These are phyloP conservation scores for Pseudogymnoascus sp. DNA, from an alignment of 2,329 filamentous ascomycete species.

Conservation along the genomic window DNA sequence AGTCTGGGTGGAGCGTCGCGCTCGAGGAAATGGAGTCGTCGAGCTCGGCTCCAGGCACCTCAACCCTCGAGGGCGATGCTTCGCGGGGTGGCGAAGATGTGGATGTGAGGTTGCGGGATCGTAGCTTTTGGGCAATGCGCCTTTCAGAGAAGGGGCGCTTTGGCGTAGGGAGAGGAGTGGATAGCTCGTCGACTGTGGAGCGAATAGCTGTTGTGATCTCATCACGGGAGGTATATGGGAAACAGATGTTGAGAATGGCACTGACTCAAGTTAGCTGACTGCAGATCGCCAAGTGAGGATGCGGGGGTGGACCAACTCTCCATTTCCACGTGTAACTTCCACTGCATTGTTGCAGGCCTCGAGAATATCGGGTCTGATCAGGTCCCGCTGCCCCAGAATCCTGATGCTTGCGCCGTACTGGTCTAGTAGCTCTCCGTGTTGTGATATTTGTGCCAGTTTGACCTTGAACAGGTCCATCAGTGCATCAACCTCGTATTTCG, in stretches of 20 bases:
- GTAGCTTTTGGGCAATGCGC: constrained; percentile 78
- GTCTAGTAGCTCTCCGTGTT: constrained; percentile 88
- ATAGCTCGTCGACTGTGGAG: constrained; percentile 80
- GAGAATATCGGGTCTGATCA: constrained; percentile 81
- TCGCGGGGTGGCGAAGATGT: constrained; percentile 20
- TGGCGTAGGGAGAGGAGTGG: constrained; percentile 57
- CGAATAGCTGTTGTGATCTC: constrained; percentile 90
- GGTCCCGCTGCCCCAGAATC: constrained; percentile 73
- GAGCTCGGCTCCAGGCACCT: constrained; percentile 35
- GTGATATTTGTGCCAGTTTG: constrained; percentile 82
- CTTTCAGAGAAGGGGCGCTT: constrained; percentile 76
- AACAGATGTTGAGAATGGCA: constrained; percentile 84
- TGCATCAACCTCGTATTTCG: constrained; percentile 91
- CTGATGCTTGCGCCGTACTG: constrained; percentile 84
- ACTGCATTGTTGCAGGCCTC: constrained; percentile 82
- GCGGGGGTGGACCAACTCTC: constrained; percentile 45
- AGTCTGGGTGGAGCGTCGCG: constrained; percentile 39
- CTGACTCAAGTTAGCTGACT: constrained; percentile 27
- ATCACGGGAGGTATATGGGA: constrained; percentile 91
- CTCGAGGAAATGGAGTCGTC: constrained; percentile 52
- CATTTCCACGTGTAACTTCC: constrained; percentile 79
- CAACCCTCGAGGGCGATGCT: constrained; percentile 40
- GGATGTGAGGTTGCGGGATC: constrained; percentile 50
- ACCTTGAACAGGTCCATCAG: constrained; percentile 97
- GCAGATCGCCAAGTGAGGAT: neutral